Evolutionary conservation across 257 asterid species (phyloP).

Genomic region (Solanum medicagineum): DNA sequence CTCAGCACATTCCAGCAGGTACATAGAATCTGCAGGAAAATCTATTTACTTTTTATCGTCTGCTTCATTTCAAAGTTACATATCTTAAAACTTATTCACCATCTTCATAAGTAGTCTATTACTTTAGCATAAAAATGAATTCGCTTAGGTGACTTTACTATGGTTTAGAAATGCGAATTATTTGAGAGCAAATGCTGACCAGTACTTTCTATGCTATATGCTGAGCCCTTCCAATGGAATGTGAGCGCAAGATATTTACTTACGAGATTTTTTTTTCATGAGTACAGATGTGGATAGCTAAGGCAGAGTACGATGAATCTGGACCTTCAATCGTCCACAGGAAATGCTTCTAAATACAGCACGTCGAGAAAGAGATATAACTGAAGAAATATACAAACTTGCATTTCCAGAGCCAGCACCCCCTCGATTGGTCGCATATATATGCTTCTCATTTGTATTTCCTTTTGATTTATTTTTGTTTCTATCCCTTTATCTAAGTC

Average conservation of each 20-base stretch:
- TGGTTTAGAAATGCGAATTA: neutral
- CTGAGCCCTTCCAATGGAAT: neutral
- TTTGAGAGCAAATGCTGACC: neutral
- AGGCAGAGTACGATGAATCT: slow-evolving; percentile 9
- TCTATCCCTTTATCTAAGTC: neutral
- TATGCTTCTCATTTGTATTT: slow-evolving; percentile 1
- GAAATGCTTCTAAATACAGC: slow-evolving; percentile 9
- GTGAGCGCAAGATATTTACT: neutral
- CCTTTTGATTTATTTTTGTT: slow-evolving; percentile 1
- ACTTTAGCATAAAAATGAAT: neutral
- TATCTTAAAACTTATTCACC: neutral
- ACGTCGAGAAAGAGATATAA: neutral
- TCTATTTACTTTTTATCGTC: neutral
- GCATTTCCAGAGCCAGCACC: neutral
- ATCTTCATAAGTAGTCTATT: neutral
- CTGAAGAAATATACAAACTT: neutral
- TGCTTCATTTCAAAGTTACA: neutral
- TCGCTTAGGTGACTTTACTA: neutral
- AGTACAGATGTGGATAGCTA: slow-evolving; percentile 8
- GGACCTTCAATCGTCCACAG: slow-evolving; percentile 11
- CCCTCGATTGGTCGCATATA: neutral
- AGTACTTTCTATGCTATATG: neutral
- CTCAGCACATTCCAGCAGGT: slow-evolving; percentile 12
- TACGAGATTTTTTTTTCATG: neutral
- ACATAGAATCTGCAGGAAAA: neutral